Conservation (phyloP, 306 rosid genomes). For the Ormosia emarginata region DNA sequence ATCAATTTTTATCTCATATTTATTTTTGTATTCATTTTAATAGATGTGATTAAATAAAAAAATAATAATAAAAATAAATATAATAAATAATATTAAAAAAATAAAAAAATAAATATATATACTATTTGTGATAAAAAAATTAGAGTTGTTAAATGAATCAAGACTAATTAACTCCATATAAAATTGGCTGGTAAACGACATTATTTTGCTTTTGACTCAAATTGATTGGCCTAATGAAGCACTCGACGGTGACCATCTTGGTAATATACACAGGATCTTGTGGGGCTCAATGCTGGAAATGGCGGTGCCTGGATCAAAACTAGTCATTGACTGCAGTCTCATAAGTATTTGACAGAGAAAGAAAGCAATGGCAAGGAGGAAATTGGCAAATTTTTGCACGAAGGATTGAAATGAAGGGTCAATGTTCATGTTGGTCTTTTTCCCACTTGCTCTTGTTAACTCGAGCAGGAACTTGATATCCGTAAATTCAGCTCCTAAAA, state of each 20-base stretch:
- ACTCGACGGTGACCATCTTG: constrained; percentile 18
- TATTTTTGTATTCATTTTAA: too few species aligned
- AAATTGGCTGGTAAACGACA: not conserved
- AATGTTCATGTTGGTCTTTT: not conserved
- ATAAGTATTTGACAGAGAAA: not conserved
- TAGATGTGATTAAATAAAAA: too few species aligned
- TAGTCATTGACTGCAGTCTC: constrained; percentile 8
- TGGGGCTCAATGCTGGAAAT: constrained; percentile 24
- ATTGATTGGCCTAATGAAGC: constrained; percentile 20
- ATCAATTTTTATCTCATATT: too few species aligned
- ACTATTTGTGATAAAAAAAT: too few species aligned
- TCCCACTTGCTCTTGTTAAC: not conserved
- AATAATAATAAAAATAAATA: too few species aligned
- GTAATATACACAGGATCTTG: constrained; percentile 17
- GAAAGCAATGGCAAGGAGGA: not conserved
- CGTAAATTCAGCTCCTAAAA: not conserved
- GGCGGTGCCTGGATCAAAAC: constrained; percentile 22
- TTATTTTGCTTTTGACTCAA: constrained; percentile 31
- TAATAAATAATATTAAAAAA: too few species aligned
- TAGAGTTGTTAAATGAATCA: not conserved
- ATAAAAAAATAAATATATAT: too few species aligned
- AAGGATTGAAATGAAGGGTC: not conserved
- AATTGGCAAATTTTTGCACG: not conserved
- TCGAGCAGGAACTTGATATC: not conserved
- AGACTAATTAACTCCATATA: not conserved